Evolutionary conservation across 208 protist species (phyloP).

Genomic region (Trypanosoma boissoni): DNA sequence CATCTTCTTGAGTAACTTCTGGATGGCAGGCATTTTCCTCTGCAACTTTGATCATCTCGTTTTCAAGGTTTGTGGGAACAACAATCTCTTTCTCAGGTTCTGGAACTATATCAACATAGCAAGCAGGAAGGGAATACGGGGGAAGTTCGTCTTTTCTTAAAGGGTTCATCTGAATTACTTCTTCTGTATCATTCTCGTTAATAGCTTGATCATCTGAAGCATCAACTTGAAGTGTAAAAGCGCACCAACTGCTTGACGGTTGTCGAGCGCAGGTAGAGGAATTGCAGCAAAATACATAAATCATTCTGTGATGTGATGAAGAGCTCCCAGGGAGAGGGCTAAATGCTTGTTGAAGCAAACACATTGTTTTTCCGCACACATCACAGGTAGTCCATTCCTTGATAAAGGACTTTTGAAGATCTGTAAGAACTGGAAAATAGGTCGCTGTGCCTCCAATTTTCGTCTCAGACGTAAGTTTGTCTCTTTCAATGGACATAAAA

Average conservation of each 20-base stretch:
- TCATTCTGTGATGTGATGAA: slow-evolving; percentile 63
- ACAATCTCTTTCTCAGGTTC: slow-evolving; percentile 63
- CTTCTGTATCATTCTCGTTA: slow-evolving; percentile 40
- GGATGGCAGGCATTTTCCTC: slow-evolving; percentile 39
- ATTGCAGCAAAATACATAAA: slow-evolving; percentile 86
- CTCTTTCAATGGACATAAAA: slow-evolving; percentile 52
- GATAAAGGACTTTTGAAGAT: slow-evolving; percentile 32
- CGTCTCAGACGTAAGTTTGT: slow-evolving; percentile 65
- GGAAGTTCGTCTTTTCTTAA: slow-evolving; percentile 38
- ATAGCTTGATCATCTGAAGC: slow-evolving; percentile 32
- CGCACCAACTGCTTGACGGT: slow-evolving; percentile 64
- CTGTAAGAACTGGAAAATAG: slow-evolving; percentile 44
- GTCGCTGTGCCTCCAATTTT: slow-evolving; percentile 70
- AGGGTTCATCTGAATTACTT: slow-evolving; percentile 30
- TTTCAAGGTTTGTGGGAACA: slow-evolving; percentile 59
- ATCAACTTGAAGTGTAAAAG: slow-evolving; percentile 68
- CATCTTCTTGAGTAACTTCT: slow-evolving; percentile 43
- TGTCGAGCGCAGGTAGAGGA: slow-evolving; percentile 52
- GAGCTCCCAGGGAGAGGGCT: slow-evolving; percentile 45
- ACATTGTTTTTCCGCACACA: slow-evolving; percentile 68
- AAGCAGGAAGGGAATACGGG: slow-evolving; percentile 51
- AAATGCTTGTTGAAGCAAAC: slow-evolving; percentile 73
- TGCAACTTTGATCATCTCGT: slow-evolving; percentile 55
- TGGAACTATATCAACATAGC: slow-evolving; percentile 57
- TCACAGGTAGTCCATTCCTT: slow-evolving; percentile 61